A percentile compares a stretch with the other conserved stretches of the same genome.
phyloP scores from a whole-genome alignment of 192 early-diverging fungal species.

The Coemansia sp. region DNA sequence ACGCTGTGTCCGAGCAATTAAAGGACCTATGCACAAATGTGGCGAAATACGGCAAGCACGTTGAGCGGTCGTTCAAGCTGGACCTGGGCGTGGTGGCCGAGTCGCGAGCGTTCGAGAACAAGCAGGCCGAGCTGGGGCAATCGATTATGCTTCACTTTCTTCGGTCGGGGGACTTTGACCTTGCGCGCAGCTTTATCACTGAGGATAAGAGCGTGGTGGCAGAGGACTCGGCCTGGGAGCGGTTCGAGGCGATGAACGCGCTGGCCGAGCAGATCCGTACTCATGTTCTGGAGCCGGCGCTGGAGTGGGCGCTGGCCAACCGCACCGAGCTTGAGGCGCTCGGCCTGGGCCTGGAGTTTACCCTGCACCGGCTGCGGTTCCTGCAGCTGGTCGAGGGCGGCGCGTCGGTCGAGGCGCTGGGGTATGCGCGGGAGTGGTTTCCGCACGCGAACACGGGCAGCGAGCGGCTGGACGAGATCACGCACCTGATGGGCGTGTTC shows the following conservation, averaged over 20 bases:
- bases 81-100: slow-evolving; percentile 61
- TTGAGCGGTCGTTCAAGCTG: slow-evolving; percentile 76
- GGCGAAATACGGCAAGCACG: slow-evolving; percentile 68
- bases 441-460: slow-evolving; percentile 47
- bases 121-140: slow-evolving; percentile 61
- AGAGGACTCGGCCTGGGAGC: slow-evolving; percentile 53
- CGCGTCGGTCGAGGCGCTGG: slow-evolving; percentile 58
- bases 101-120: slow-evolving; percentile 75
- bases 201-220: slow-evolving; percentile 46
- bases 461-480: slow-evolving; percentile 30
- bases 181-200: slow-evolving; percentile 58
- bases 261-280: slow-evolving; percentile 64
- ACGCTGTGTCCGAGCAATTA: slow-evolving; percentile 51
- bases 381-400: slow-evolving; percentile 66
- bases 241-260: slow-evolving; percentile 83
- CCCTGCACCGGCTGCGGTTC: slow-evolving; percentile 77
- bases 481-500: slow-evolving; percentile 60
- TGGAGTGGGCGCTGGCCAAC: slow-evolving; percentile 73
- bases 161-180: slow-evolving; percentile 81
- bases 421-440: slow-evolving; percentile 75
- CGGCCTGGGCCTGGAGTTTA: slow-evolving; percentile 75
- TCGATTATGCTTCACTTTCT: slow-evolving; percentile 78
- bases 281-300: slow-evolving; percentile 59
- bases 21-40: slow-evolving; percentile 66
- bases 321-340: slow-evolving; percentile 56